Evolutionary conservation across 2,329 filamentous ascomycete genomes (phyloP).

Genomic region (Akanthomyces muscarius): DNA sequence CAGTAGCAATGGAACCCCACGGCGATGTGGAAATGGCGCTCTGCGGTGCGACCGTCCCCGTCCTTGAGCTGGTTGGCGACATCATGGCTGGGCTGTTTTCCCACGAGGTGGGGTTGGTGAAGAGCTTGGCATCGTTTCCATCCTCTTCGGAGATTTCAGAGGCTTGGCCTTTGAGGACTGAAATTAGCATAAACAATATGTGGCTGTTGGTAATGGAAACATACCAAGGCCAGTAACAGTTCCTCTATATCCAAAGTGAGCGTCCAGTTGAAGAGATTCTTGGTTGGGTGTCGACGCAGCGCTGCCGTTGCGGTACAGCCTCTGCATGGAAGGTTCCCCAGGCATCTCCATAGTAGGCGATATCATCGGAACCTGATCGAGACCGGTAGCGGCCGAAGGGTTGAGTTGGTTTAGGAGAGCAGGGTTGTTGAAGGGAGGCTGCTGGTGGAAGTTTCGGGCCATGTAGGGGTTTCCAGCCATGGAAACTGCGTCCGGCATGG

Average conservation of each 20-base stretch:
- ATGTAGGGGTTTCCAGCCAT: slow-evolving; percentile 13
- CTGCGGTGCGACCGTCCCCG: slow-evolving; percentile 12
- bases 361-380: slow-evolving; percentile 13
- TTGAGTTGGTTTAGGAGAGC: slow-evolving; percentile 9
- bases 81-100: slow-evolving; percentile 17
- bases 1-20: slow-evolving; percentile 16
- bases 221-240: slow-evolving; percentile 8
- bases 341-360: slow-evolving; percentile 11
- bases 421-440: slow-evolving; percentile 9
- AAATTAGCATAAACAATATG: background rate
- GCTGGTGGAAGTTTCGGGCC: slow-evolving; percentile 7
- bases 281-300: slow-evolving; percentile 13
- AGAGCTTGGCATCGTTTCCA: slow-evolving; percentile 12
- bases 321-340: slow-evolving; percentile 5
- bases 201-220: background rate
- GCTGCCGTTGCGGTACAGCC: slow-evolving; percentile 13
- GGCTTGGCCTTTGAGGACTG: background rate
- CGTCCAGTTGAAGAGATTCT: slow-evolving; percentile 12
- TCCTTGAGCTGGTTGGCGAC: slow-evolving; percentile 18
- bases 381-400: background rate
- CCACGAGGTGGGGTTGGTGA: slow-evolving; percentile 13
- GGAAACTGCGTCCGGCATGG: background rate
- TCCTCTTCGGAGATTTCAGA: slow-evolving; percentile 17
- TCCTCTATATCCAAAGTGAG: slow-evolving; percentile 14
- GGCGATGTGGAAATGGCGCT: slow-evolving; percentile 9